A percentile compares a stretch with the other conserved stretches of the same genome.
These are phyloP conservation scores for Yamadazyma philogaea DNA, from an alignment of 805 yeast genomes.

Conservation along the genomic window DNA sequence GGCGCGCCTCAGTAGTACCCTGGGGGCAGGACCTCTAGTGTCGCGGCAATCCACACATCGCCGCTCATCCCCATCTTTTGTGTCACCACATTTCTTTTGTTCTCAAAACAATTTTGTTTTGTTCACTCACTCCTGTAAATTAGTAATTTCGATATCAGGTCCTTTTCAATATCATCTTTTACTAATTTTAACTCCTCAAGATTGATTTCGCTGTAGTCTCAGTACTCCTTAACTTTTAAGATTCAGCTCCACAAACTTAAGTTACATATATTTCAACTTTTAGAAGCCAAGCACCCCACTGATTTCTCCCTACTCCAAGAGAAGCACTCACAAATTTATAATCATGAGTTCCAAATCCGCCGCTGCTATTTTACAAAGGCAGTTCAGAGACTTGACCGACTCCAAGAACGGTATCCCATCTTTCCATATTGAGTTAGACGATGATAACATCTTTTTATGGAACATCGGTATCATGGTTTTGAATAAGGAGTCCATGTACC, in stretches of 20 bases:
- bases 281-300: neutral
- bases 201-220: neutral
- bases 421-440: conserved; percentile 62
- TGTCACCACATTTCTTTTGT: conserved; percentile 7
- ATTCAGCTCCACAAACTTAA: neutral
- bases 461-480: conserved; percentile 90
- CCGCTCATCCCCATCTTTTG: conserved; percentile 3
- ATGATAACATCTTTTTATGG: conserved; percentile 62
- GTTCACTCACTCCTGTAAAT: conserved; percentile 7
- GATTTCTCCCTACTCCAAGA: neutral
- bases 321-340: neutral
- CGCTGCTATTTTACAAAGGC: conserved; percentile 86
- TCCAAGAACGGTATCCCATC: conserved; percentile 69
- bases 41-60: neutral
- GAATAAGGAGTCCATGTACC: conserved; percentile 83
- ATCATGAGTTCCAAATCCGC: conserved; percentile 54
- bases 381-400: conserved; percentile 88
- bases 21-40: neutral
- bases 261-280: no score
- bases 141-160: conserved; percentile 2
- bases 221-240: neutral
- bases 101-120: conserved; percentile 5
- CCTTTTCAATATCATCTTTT: neutral
- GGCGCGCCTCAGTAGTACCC: neutral
- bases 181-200: neutral